Conservation (phyloP, 208 protist species). For the Zelonia costaricensis region DNA sequence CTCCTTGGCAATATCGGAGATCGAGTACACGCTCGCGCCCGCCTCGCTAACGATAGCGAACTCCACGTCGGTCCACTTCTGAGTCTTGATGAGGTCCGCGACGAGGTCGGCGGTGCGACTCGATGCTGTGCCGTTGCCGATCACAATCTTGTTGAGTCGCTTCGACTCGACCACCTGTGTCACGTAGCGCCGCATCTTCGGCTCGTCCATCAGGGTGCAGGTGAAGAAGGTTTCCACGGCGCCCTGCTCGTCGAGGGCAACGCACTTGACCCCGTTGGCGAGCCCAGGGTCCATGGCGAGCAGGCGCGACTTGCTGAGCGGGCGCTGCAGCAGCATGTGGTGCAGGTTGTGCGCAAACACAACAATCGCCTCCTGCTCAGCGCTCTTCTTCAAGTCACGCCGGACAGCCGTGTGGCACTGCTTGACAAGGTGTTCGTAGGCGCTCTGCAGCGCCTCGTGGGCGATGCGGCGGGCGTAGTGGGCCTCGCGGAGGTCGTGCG, state of each 20-base stretch:
- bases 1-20: slow-evolving; percentile 68
- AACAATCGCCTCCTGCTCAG: slow-evolving; percentile 66
- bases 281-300: slow-evolving; percentile 89
- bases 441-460: slow-evolving; percentile 12
- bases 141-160: slow-evolving; percentile 79
- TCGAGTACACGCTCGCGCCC: slow-evolving; percentile 86
- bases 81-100: slow-evolving; percentile 49
- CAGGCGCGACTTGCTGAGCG: slow-evolving; percentile 57
- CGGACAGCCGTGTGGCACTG: slow-evolving; percentile 43
- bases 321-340: slow-evolving; percentile 81
- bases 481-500: slow-evolving; percentile 6
- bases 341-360: slow-evolving; percentile 85
- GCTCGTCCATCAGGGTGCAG: slow-evolving; percentile 64
- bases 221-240: slow-evolving; percentile 67
- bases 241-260: slow-evolving; percentile 73
- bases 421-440: slow-evolving; percentile 54
- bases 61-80: slow-evolving; percentile 51
- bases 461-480: slow-evolving; percentile 18
- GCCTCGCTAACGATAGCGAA: slow-evolving; percentile 86
- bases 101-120: slow-evolving; percentile 53
- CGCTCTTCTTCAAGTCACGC: slow-evolving; percentile 73
- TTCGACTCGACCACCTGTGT: slow-evolving; percentile 43
- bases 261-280: slow-evolving; percentile 83
- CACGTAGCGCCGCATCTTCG: slow-evolving; percentile 64
- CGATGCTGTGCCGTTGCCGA: slow-evolving; percentile 87